Evolutionary conservation across 306 rosid species (phyloP).

Genomic region (Phaseolus lunatus): DNA sequence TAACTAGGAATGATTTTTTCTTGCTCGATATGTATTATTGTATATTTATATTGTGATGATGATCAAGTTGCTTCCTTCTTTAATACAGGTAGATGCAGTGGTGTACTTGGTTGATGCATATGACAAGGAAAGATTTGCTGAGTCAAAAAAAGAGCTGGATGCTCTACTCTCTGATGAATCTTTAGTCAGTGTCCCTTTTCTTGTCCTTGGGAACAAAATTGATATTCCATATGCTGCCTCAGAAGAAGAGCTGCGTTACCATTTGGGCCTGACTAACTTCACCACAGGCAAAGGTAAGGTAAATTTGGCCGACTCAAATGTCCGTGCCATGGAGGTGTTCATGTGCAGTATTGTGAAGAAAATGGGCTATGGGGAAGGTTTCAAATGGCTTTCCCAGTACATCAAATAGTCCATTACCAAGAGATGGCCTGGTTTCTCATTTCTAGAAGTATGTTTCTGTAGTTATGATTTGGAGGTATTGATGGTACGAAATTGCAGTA

Average conservation of each 20-base stretch:
- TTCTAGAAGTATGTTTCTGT: slow-evolving; percentile 47
- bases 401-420: slow-evolving; percentile 60
- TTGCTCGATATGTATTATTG: neutral
- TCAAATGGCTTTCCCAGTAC: slow-evolving; percentile 93
- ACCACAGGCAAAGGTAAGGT: slow-evolving; percentile 94
- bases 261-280: slow-evolving; percentile 79
- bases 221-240: slow-evolving; percentile 89
- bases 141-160: slow-evolving; percentile 83
- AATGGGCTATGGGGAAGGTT: slow-evolving; percentile 95
- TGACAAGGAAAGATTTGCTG: slow-evolving; percentile 85
- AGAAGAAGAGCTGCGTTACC: slow-evolving; percentile 80
- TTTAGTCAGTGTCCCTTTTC: slow-evolving; percentile 75
- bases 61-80: slow-evolving; percentile 6
- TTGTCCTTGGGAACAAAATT: slow-evolving; percentile 86
- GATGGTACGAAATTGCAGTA: slow-evolving; percentile 44
- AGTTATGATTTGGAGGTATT: slow-evolving; percentile 47
- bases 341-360: slow-evolving; percentile 94
- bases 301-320: slow-evolving; percentile 68
- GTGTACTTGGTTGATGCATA: slow-evolving; percentile 80
- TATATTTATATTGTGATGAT: neutral
- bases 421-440: slow-evolving; percentile 49
- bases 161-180: slow-evolving; percentile 87
- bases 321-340: slow-evolving; percentile 87
- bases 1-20: neutral
- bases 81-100: slow-evolving; percentile 82